Evolutionary conservation across 2,329 filamentous ascomycete species (phyloP), one percentile per base, ranked within the genome.

Genomic region (Colletotrichum tamarilloi): DNA sequence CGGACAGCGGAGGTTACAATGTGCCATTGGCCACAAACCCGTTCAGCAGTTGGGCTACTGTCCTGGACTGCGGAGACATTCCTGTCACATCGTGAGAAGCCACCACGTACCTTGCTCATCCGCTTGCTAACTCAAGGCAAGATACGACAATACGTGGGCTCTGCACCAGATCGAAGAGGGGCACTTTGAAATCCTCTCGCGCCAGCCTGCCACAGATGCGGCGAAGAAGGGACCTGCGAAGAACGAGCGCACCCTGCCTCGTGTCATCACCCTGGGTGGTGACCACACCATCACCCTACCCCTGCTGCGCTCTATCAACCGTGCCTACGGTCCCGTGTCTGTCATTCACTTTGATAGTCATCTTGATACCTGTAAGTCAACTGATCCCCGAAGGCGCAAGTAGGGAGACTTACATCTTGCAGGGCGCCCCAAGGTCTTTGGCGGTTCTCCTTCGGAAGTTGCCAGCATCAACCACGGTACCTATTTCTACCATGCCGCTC

Each of bases 341-440:
- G 90, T 91, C 2, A 91, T 91, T 71, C 90, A 91, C 77, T 91
- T 92, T 67, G 90, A 91, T 78, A 89, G 87, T 67, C 90, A 91
- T 77, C 83, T 91, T 77, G 92, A 94, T 78, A 94, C 92, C 4
- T 94, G 92, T 84, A 88, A 78, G 81, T 74, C 14, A 2, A 14
- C 32, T 67, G 8, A 66, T 12, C 8, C 19, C 84, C 78, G 4
- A 22, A 35, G 58, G 7, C 6, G 3, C 24, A 6, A 4, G 4
- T 53, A 22, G 9, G 14, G 12, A 11, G 16, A 19, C 88, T 74
- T 8, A 24, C 38, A 26, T n/a, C 8, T 88, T 75, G 87, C 88
- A 78, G 94, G 94, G 94, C 91, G 90, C 72, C 95, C 94, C 56
- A 96, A 96, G 81, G 94, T 97, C 30, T 97, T 97, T 77, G 94